Evolutionary conservation across 73 alveolate genomes (phyloP), one percentile per base, ranked within the genome.

Genomic region (Paramecium primaurelia): DNA sequence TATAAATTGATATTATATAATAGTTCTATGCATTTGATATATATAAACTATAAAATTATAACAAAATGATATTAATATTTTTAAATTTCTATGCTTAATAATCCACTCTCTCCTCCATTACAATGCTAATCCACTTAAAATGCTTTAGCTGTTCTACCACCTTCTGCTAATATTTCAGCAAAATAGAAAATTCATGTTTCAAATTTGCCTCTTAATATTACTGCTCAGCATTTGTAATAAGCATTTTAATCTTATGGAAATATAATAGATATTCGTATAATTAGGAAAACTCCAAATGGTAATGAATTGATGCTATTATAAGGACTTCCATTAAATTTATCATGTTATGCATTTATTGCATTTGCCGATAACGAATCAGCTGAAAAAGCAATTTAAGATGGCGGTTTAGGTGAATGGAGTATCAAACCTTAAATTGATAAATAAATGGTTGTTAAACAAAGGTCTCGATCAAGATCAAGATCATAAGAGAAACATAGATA

Each of bases 261-360:
- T 30, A 73, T 73, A 0, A 38, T 73, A 4, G 87, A 73, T 20
- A 73, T 73, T 73, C 12, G 87, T 7, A 37, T 73, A 32, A 73
- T 73, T 9, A 32, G 59, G 7, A 73, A 73, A 37, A 73, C 87
- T 18, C 87, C 87, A 12, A 73, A 10, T 73, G 87, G 87, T 73
- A 73, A 30, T 38, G 5, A n/a, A 4, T 8, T 16, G 14, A 8
- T 1, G 18, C 7, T 2, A 73, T 12, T 18, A 7, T 37, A 73
- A 73, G 87, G 87, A 11, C 59, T 73, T 20, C 87, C 87, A 14
- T 20, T 73, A n/a, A 2, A 73, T 18, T 20, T 73, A 20, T 37
- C 60, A 2, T 73, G 58, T 10, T 73, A 73, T 73, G 87, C 87
- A 10, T 73, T 73, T 14, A 73, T 73, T 37, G 68, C 87, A 22